Conservation (phyloP, 306 rosid species). For the Cicer pinnatifidum region DNA sequence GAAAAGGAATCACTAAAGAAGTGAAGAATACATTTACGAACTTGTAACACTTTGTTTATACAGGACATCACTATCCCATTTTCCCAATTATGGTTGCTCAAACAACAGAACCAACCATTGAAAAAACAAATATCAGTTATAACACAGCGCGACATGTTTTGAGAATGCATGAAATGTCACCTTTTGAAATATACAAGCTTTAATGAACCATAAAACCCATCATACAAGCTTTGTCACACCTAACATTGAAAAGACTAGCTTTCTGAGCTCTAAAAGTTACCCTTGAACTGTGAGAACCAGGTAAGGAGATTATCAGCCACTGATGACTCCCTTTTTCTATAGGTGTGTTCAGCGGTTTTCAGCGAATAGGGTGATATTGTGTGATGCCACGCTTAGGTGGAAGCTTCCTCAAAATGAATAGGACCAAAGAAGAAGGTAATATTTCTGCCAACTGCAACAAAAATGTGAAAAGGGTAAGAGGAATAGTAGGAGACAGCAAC, state of each 20-base stretch:
- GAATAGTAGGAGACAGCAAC: constrained; percentile 13
- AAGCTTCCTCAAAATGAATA: constrained; percentile 59
- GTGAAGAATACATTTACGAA: constrained; percentile 26
- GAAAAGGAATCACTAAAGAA: neutral
- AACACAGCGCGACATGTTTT: constrained; percentile 33
- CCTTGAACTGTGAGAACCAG: constrained; percentile 36
- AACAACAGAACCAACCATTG: constrained; percentile 41
- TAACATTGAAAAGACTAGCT: constrained; percentile 27
- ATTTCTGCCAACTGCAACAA: constrained; percentile 56
- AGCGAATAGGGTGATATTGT: constrained; percentile 61
- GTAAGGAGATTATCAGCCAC: constrained; percentile 19
- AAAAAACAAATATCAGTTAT: constrained; percentile 37
- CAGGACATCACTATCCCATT: constrained; percentile 40
- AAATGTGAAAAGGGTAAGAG: constrained; percentile 34
- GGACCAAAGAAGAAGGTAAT: constrained; percentile 59
- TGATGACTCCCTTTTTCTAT: constrained; percentile 32
- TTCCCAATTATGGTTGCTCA: constrained; percentile 34
- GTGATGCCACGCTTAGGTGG: constrained; percentile 63
- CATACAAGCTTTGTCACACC: constrained; percentile 38
- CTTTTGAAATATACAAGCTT: constrained; percentile 33
- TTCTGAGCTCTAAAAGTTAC: constrained; percentile 37
- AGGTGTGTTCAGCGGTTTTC: constrained; percentile 40
- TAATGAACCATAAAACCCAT: constrained; percentile 24
- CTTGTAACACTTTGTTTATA: constrained; percentile 39
- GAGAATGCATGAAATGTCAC: constrained; percentile 37